phyloP scores from a whole-genome alignment of 83 land plant genomes.

The Thuja plicata region DNA sequence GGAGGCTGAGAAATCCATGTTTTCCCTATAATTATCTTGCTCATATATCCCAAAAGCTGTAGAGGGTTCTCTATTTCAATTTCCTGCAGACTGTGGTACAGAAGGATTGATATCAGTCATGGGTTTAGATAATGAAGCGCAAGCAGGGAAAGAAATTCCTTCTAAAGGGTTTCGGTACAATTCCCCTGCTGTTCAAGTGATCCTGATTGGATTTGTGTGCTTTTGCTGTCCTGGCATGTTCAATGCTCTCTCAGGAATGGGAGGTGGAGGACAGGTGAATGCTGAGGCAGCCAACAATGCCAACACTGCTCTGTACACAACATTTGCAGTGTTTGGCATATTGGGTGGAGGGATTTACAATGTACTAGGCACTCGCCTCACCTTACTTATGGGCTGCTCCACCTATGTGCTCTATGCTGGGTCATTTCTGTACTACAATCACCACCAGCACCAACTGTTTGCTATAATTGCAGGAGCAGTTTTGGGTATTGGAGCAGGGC shows the following conservation, averaged over 20 bases:
- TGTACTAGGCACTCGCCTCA: constrained; percentile 72
- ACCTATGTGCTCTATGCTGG: constrained; percentile 80
- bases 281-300: constrained; percentile 39
- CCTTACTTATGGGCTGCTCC: constrained; percentile 66
- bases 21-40: too few relatives aligned
- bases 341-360: constrained; percentile 81
- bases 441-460: constrained; percentile 52
- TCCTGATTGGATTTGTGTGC: too few relatives aligned
- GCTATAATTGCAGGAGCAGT: constrained; percentile 76
- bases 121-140: background rate
- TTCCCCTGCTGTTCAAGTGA: background rate
- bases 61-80: too few relatives aligned
- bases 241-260: constrained; percentile 73
- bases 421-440: constrained; percentile 85
- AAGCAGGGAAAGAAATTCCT: background rate
- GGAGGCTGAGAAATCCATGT: too few relatives aligned
- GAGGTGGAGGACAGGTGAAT: constrained; percentile 82
- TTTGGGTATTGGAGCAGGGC: constrained; percentile 87
- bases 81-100: too few relatives aligned
- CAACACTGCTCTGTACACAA: constrained; percentile 47
- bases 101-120: background rate
- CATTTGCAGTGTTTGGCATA: constrained; percentile 80
- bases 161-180: constrained; percentile 48
- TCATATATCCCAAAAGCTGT: too few relatives aligned
- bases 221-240: too few relatives aligned